phyloP scores from a whole-genome alignment of 2,329 filamentous ascomycete species.

The Lachnellula subtilissima region DNA sequence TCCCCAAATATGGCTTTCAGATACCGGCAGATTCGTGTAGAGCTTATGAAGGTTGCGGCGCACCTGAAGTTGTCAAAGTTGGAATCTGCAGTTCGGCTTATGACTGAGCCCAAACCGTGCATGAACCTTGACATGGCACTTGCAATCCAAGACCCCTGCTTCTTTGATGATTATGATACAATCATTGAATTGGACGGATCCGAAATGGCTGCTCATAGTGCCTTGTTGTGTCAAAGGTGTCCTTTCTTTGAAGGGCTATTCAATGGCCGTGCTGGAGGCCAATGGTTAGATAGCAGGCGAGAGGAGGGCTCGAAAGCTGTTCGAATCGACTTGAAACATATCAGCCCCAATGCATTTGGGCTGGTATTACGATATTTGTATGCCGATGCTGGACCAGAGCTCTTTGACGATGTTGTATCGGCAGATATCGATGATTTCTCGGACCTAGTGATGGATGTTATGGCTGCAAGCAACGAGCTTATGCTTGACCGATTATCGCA shows the following conservation, averaged over 20 bases:
- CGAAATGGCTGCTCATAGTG: conserved; percentile 70
- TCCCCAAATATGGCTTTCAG: conserved; percentile 61
- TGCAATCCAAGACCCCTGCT: conserved; percentile 63
- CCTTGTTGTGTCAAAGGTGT: conserved; percentile 74
- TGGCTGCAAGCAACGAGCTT: conserved; percentile 85
- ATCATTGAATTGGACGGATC: conserved; percentile 72
- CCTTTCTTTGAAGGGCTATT: conserved; percentile 92
- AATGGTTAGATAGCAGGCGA: conserved; percentile 74
- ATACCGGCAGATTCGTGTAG: conserved; percentile 74
- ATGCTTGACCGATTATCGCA: conserved; percentile 91
- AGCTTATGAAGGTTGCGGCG: conserved; percentile 82
- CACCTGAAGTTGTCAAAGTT: conserved; percentile 65
- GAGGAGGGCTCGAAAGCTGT: conserved; percentile 48
- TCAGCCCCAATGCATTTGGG: conserved; percentile 66
- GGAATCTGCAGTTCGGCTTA: conserved; percentile 72
- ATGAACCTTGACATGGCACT: conserved; percentile 65
- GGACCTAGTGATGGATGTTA: conserved; percentile 84
- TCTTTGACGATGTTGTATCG: conserved; percentile 74
- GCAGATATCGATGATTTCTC: conserved; percentile 76
- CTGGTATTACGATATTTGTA: conserved; percentile 81
- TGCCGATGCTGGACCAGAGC: conserved; percentile 69
- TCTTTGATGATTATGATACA: conserved; percentile 76
- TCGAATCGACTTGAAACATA: conserved; percentile 76
- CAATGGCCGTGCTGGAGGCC: conserved; percentile 76
- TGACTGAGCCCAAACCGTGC: conserved; percentile 59